These are phyloP conservation scores for Aspergillus calidoustus DNA, from an alignment of 2,329 filamentous ascomycete genomes.

Conservation along the genomic window DNA sequence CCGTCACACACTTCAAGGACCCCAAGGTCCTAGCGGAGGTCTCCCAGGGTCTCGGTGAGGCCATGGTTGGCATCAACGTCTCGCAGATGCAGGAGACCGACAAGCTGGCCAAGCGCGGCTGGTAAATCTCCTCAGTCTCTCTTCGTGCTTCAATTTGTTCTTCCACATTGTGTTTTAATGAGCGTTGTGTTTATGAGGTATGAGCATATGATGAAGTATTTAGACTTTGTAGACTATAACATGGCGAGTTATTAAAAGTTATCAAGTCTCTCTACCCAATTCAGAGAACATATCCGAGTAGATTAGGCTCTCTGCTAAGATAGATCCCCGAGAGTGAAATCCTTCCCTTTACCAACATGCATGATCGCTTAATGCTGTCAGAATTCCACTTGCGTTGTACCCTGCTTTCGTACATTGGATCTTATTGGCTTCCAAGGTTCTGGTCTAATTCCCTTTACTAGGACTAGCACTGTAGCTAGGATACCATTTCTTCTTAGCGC, in stretches of 20 bases:
- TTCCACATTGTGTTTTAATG: slow-evolving; percentile 4
- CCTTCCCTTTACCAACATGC: too few relatives aligned
- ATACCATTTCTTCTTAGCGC: too few relatives aligned
- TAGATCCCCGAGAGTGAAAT: too few relatives aligned
- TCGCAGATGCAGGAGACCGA: slow-evolving; percentile 75
- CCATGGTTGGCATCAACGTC: slow-evolving; percentile 96
- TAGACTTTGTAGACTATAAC: slow-evolving; percentile 7
- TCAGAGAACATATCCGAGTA: too few relatives aligned
- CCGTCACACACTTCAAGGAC: slow-evolving; percentile 88
- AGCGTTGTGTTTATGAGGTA: slow-evolving; percentile 25
- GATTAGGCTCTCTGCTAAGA: too few relatives aligned
- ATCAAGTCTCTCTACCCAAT: neutral
- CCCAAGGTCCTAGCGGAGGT: slow-evolving; percentile 84
- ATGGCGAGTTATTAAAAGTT: neutral
- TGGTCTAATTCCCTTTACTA: too few relatives aligned
- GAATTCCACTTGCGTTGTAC: too few relatives aligned
- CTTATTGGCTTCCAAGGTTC: too few relatives aligned
- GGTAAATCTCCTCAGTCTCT: slow-evolving; percentile 58
- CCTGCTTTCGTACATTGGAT: too few relatives aligned
- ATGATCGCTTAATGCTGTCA: too few relatives aligned
- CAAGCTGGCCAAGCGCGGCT: slow-evolving; percentile 83
- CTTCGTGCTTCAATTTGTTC: neutral
- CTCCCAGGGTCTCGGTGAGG: slow-evolving; percentile 88
- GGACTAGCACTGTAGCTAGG: too few relatives aligned
- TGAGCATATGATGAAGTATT: slow-evolving; percentile 18